Base-by-base conservation (phyloP, 225 moss, liverwort and hornwort species). In the Marchantia polymorpha region DNA sequence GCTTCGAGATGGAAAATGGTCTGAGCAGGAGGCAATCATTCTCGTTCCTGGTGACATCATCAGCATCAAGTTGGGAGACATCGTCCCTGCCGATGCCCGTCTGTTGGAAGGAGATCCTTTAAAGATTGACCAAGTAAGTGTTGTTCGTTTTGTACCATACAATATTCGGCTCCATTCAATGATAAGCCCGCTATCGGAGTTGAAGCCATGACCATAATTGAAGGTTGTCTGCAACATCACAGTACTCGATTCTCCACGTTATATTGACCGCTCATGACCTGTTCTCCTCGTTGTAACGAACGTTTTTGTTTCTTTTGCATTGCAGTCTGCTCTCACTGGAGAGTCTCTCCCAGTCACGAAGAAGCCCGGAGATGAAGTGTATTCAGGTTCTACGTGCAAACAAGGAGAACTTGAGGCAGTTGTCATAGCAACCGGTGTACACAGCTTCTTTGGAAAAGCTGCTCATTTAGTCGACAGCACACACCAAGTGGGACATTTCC, bases 381-480 rank as follows among this genome's bases (percentile, higher is more conserved):
- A 83, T 46, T 83, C 83, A 39, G 79, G 79, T 58, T 83, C 83
- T 20, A 83, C 79, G 3, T 83, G 83, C 64, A 83, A 83, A 66
- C 83, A 83, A 67, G 83, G 83, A 58, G 83, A 83, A 74, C 59
- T 83, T 67, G 79, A 83, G 83, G 79, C 79, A 31, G 67, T 83
- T 3, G 81, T 75, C 3, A 81, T 81, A 50, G 81, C 81, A 27
- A 93, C 93, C 51, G 92, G 90, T 27, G 90, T 93, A 59, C 92
- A 93, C 87, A 90, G 90, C 19, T 93, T 93, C 83, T 93, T 93
- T 46, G 93, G 93, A 61, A 93, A 91, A 86, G 93, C 93, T 52
- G 93, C 92, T 51, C 92, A 93, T 87, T 83, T 93, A 29, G 92
- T 93, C 48, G 93, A 93, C 73, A 89, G 90, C 68, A 93, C 93